Base-by-base conservation (phyloP, 164 flowering plant genomes). In the Kingdonia uniflora region DNA sequence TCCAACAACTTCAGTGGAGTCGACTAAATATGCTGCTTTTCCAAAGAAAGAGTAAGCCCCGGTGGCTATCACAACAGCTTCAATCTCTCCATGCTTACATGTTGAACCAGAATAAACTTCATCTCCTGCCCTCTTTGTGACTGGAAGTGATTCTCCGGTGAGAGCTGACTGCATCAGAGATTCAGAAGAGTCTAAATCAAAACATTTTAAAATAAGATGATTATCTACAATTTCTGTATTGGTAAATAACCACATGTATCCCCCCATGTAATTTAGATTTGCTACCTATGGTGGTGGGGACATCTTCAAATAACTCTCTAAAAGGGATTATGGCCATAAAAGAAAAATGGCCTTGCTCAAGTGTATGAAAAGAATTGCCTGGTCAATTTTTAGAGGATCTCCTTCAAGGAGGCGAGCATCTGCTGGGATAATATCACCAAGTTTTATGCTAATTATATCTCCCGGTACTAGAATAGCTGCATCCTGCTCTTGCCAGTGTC, bases 371-470 rank as follows among this genome's bases (percentile, higher is more conserved):
- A 45, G 19, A 70, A 37, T 76, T 75, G 66, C 95, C 87, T 85
- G 95, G 57, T 85, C 95, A 65, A 85, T 71, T 64, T 80, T 82
- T 29, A 81, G 65, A 6, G 95, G 71, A 51, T 82, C 89, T 68
- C 90, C 94, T 70, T 84, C 85, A 55, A 87, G 87, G 50, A 87
- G 67, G 39, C 88, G 88, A 41, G 95, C 91, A 79, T 86, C 95
- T 43, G 95, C 91, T 39, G 95, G 88, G 37, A 86, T 71, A 59
- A 86, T 86, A 70, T 83, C 91, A 47, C 95, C 95, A 52, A 85
- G 87, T 71, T 76, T 85, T 56, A 85, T 81, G 76, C 84, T 82
- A 50, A 86, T 74, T 60, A 83, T 84, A 57, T 86, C 95, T 67
- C 95, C 95, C 13, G 91, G 95, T 23, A 84, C 95, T 25, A 87